These are phyloP conservation scores for Russula vinacea DNA, from an alignment of 768 basidiomycete species.

Conservation along the genomic window DNA sequence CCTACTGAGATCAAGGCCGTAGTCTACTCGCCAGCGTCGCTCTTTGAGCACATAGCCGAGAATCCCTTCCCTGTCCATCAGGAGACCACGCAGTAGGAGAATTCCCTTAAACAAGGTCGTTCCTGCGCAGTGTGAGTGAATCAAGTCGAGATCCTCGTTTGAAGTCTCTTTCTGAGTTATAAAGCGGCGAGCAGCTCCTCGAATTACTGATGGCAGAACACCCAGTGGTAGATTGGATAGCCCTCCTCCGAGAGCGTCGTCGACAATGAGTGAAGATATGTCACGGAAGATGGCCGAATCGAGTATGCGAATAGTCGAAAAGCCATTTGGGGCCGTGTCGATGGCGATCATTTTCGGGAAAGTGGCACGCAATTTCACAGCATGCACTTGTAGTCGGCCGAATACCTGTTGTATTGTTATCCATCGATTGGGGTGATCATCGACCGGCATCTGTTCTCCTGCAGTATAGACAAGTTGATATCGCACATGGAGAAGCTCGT, in stretches of 20 bases:
- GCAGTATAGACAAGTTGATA: constrained; percentile 51
- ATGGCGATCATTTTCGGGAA: not conserved
- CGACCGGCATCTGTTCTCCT: constrained; percentile 39
- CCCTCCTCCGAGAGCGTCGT: constrained; percentile 8
- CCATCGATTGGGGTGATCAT: constrained; percentile 47
- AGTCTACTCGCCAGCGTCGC: constrained; percentile 53
- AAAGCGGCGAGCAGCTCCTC: constrained; percentile 12
- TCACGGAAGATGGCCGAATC: not conserved
- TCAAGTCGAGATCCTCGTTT: not conserved
- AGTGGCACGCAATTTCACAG: not conserved
- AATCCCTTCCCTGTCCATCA: constrained; percentile 40
- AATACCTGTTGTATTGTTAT: constrained; percentile 41
- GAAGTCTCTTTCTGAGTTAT: not conserved
- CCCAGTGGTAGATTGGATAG: constrained; percentile 2
- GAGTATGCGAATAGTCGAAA: constrained; percentile 12
- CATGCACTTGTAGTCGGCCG: constrained; percentile 34
- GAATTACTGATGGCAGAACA: constrained; percentile 7
- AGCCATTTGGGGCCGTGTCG: not conserved
- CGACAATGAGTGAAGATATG: constrained; percentile 8
- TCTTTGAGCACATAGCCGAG: constrained; percentile 40
- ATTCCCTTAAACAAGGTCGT: constrained; percentile 38
- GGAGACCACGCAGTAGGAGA: constrained; percentile 46
- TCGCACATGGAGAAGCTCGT: constrained; percentile 43
- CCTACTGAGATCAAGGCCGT: constrained; percentile 44
- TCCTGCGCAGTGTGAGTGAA: constrained; percentile 1